phyloP scores from a whole-genome alignment of 345 rosid genomes.

The Linum usitatissimum region DNA sequence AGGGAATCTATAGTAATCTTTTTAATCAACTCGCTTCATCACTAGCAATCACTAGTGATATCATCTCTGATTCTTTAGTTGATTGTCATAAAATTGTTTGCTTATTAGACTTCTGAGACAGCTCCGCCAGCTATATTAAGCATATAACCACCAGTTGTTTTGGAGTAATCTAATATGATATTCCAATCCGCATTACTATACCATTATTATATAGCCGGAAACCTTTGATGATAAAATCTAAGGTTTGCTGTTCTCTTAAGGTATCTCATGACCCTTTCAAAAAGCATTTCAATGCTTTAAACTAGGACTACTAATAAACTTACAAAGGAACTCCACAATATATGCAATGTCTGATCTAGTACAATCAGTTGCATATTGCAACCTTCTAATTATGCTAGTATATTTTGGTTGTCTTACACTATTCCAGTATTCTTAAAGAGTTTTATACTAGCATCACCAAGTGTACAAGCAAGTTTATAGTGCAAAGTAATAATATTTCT shows the following conservation, averaged over 20 bases:
- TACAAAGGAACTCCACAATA: neutral
- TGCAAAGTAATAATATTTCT: neutral
- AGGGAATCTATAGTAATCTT: neutral
- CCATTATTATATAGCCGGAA: neutral
- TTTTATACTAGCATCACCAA: neutral
- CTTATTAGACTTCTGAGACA: neutral
- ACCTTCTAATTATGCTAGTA: neutral
- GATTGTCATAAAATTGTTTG: neutral
- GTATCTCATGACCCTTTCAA: neutral
- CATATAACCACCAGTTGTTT: neutral
- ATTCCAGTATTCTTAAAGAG: neutral
- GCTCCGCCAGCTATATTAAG: neutral
- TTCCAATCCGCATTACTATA: slow-evolving; percentile 4
- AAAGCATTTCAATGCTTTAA: neutral
- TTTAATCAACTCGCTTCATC: neutral
- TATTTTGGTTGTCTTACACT: neutral
- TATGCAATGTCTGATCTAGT: slow-evolving; percentile 1
- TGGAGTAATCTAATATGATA: neutral
- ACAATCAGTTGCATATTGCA: neutral
- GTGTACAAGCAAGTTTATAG: neutral
- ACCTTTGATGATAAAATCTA: neutral
- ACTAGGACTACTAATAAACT: neutral
- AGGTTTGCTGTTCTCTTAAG: neutral
- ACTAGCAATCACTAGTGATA: neutral
- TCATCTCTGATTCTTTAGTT: neutral